These are phyloP conservation scores for Fusarium duplospermum DNA, from an alignment of 2,329 filamentous ascomycete species.

Conservation along the genomic window DNA sequence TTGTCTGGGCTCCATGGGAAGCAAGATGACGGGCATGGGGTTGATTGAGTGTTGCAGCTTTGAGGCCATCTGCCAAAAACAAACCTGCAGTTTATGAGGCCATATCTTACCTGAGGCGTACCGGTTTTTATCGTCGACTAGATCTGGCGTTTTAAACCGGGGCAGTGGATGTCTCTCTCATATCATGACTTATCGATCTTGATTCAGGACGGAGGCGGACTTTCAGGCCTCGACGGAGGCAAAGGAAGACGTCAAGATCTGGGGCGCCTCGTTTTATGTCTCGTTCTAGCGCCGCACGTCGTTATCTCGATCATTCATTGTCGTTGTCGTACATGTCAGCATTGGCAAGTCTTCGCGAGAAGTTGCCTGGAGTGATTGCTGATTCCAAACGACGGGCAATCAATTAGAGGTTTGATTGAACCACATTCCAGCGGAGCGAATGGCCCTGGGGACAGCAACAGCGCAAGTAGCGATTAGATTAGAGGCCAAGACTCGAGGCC, in stretches of 20 bases:
- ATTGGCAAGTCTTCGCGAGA: background rate
- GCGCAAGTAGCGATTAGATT: background rate
- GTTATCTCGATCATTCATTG: slow-evolving; percentile 3
- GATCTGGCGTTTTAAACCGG: background rate
- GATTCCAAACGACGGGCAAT: background rate
- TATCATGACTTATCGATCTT: slow-evolving; percentile 10
- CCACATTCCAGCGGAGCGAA: slow-evolving; percentile 6
- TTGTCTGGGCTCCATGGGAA: background rate
- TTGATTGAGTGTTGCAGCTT: slow-evolving; percentile 5
- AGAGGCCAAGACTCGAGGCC: slow-evolving; percentile 25
- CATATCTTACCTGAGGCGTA: background rate
- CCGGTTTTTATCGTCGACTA: background rate
- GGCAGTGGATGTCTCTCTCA: background rate
- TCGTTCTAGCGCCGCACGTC: slow-evolving; percentile 23
- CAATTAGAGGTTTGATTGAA: background rate
- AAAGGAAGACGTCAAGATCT: slow-evolving; percentile 14
- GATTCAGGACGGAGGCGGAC: slow-evolving; percentile 14
- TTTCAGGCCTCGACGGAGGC: slow-evolving; percentile 18
- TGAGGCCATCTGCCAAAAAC: background rate
- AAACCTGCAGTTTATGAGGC: background rate
- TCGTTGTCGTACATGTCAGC: background rate
- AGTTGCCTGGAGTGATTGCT: background rate
- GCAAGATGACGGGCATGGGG: slow-evolving; percentile 32
- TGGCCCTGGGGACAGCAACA: background rate
- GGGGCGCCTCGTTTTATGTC: slow-evolving; percentile 19